Conservation (phyloP, 306 rosid species). For the Pyrus communis region DNA sequence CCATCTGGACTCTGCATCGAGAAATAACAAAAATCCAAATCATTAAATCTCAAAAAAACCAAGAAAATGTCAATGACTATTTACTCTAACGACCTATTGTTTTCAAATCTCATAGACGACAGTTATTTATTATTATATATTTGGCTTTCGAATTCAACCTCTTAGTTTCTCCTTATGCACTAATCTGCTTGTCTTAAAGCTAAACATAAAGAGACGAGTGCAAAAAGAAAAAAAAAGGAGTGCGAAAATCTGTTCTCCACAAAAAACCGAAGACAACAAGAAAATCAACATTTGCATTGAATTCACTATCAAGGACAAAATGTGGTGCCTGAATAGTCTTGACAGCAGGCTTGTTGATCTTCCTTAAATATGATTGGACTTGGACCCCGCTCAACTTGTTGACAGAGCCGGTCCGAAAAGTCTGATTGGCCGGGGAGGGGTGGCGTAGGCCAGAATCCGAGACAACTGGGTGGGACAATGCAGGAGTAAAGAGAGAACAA, state of each 20-base stretch:
- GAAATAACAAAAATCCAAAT: conserved; percentile 8
- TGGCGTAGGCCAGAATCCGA: conserved; percentile 21
- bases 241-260: background rate
- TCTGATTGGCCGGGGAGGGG: conserved; percentile 36
- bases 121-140: too few species aligned
- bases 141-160: too few species aligned
- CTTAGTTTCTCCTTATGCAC: too few species aligned
- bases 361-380: conserved; percentile 43
- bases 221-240: too few species aligned
- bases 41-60: background rate
- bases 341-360: conserved; percentile 74
- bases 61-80: background rate
- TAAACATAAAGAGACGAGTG: background rate
- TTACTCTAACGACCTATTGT: background rate
- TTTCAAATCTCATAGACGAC: background rate
- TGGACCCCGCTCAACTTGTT: conserved; percentile 25
- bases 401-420: conserved; percentile 35
- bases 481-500: conserved; percentile 31
- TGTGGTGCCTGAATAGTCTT: conserved; percentile 75
- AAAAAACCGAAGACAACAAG: background rate
- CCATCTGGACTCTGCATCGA: conserved; percentile 91
- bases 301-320: background rate
- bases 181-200: too few species aligned
- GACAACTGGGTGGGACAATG: conserved; percentile 35
- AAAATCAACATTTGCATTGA: background rate